Evolutionary conservation across 2,329 filamentous ascomycete genomes (phyloP).

Genomic region (Penicillium sp.): DNA sequence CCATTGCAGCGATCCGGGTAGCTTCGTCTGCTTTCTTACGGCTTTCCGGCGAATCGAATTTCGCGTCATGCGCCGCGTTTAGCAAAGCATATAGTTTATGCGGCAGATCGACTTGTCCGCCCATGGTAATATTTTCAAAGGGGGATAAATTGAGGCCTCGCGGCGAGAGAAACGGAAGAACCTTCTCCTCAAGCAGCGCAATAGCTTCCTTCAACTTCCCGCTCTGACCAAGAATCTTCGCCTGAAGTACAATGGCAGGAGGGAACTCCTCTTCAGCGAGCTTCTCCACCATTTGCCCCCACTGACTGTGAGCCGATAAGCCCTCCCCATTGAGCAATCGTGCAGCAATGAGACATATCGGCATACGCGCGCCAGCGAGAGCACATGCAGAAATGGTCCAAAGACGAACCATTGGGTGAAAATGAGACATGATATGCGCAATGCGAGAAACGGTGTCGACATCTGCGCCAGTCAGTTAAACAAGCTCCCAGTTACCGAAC

Average conservation of each 20-base stretch:
- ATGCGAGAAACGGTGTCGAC: conserved; percentile 25
- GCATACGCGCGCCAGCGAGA: conserved; percentile 17
- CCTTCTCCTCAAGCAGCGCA: conserved; percentile 21
- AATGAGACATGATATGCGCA: conserved; percentile 9
- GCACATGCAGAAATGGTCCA: conserved; percentile 23
- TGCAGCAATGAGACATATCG: conserved; percentile 14
- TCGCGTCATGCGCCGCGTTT: conserved; percentile 4
- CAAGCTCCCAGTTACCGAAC: background rate
- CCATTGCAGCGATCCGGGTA: conserved; percentile 23
- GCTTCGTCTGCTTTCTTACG: conserved; percentile 18
- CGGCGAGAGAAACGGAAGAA: conserved; percentile 22
- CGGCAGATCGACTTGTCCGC: conserved; percentile 18
- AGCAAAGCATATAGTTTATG: conserved; percentile 26
- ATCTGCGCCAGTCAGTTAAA: conserved; percentile 11
- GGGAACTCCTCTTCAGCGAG: conserved; percentile 26
- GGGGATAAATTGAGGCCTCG: background rate
- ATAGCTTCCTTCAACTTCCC: conserved; percentile 20
- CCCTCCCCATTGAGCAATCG: conserved; percentile 6
- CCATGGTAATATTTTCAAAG: conserved; percentile 11
- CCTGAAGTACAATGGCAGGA: conserved; percentile 27
- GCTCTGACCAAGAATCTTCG: conserved; percentile 22
- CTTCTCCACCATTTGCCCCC: conserved; percentile 15
- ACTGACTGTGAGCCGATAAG: conserved; percentile 1
- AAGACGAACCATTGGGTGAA: conserved; percentile 6
- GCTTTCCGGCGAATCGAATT: conserved; percentile 1